These are phyloP conservation scores for Rosellinia necatrix DNA, from an alignment of 2,329 filamentous ascomycete species.

Conservation along the genomic window DNA sequence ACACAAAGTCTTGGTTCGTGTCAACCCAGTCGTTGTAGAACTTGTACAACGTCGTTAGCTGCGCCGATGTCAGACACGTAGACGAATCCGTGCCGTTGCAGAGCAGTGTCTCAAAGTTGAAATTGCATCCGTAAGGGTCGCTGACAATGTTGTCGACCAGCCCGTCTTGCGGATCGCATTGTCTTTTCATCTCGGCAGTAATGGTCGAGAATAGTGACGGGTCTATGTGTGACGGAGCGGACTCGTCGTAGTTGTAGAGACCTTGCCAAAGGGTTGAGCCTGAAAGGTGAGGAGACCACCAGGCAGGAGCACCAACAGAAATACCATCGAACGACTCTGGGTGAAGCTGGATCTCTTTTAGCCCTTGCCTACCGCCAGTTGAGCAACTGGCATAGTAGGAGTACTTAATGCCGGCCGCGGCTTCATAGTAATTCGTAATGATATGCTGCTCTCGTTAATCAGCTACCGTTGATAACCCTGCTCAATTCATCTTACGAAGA, in stretches of 20 bases:
- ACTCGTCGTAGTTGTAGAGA: conserved; percentile 49
- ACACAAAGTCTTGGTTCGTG: conserved; percentile 36
- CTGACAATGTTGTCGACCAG: conserved; percentile 49
- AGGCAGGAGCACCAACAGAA: conserved; percentile 56
- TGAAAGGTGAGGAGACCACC: conserved; percentile 52
- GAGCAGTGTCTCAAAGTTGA: conserved; percentile 45
- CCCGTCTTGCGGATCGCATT: conserved; percentile 52
- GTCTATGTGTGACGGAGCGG: conserved; percentile 48
- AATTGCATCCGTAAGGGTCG: conserved; percentile 47
- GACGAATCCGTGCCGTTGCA: conserved; percentile 36
- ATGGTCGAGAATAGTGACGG: conserved; percentile 47
- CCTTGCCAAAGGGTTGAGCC: conserved; percentile 45
- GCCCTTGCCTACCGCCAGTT: conserved; percentile 63
- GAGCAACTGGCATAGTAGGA: conserved; percentile 64
- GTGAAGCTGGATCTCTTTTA: conserved; percentile 56
- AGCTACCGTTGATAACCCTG: neutral
- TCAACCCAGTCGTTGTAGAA: conserved; percentile 39
- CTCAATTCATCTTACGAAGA: neutral
- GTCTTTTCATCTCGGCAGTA: conserved; percentile 46
- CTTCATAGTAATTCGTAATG: conserved; percentile 53
- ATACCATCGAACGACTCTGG: conserved; percentile 63
- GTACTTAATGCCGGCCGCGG: conserved; percentile 44
- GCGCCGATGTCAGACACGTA: conserved; percentile 46
- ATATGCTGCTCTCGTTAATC: conserved; percentile 43
- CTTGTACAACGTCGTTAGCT: conserved; percentile 43